A percentile compares a stretch with the other conserved stretches of the same genome.
Conservation (phyloP, 2,329 filamentous ascomycete species). For the Achaetomium macrosporum region DNA sequence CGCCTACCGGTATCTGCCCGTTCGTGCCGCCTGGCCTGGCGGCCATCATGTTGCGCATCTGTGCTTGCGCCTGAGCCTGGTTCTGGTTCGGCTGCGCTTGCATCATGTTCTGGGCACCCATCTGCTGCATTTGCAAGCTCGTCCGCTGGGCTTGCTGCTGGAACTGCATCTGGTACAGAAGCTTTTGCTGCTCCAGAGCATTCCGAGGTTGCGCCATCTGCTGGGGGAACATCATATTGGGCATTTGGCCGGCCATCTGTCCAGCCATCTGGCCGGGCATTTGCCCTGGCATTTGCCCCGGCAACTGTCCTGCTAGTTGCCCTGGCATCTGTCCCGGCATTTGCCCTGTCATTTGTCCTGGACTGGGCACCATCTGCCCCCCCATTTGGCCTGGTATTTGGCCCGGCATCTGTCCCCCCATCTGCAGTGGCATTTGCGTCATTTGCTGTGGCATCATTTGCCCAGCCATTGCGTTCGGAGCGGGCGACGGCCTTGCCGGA, state of each 20-base stretch:
- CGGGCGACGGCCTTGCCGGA: slow-evolving; percentile 50
- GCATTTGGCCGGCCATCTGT: slow-evolving; percentile 14
- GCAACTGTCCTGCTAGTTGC: slow-evolving; percentile 19
- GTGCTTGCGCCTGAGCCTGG: slow-evolving; percentile 7
- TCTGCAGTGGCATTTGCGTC: slow-evolving; percentile 31
- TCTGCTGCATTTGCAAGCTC: slow-evolving; percentile 38
- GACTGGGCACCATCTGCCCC: slow-evolving; percentile 29
- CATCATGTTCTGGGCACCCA: slow-evolving; percentile 28
- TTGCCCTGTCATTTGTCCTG: slow-evolving; percentile 21
- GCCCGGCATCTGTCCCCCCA: slow-evolving; percentile 32
- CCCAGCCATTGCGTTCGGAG: slow-evolving; percentile 46
- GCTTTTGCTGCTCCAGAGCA: slow-evolving; percentile 65
- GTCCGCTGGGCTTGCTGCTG: slow-evolving; percentile 58
- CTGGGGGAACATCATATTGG: slow-evolving; percentile 32
- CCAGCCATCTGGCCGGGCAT: slow-evolving; percentile 3
- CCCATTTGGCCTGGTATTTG: slow-evolving; percentile 15
- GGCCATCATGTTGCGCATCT: slow-evolving; percentile 42
- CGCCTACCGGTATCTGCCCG: slow-evolving; percentile 47
- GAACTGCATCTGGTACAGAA: slow-evolving; percentile 65
- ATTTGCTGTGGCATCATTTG: slow-evolving; percentile 42
- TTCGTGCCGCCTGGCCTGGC: slow-evolving; percentile 49
- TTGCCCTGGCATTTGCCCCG: background rate
- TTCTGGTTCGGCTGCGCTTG: slow-evolving; percentile 14
- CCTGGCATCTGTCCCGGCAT: slow-evolving; percentile 34
- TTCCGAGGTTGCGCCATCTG: slow-evolving; percentile 43